A percentile compares a stretch with the other conserved stretches of the same genome.
Evolutionary conservation across 495 filamentous ascomycete genomes (phyloP).

Genomic region (Paragyromitra xinjiangensis): DNA sequence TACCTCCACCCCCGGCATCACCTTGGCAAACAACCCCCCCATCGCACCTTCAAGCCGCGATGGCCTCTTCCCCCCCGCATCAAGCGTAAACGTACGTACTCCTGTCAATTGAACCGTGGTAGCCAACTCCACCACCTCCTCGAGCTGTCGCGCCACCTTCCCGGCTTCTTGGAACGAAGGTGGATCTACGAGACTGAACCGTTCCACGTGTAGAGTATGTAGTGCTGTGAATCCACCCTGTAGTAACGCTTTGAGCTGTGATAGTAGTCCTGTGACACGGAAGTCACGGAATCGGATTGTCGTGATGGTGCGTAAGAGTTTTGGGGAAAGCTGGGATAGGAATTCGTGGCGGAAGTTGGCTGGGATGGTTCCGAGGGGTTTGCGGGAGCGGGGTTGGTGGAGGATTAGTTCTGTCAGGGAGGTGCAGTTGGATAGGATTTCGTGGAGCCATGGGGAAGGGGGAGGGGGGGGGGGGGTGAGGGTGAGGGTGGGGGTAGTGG

Average conservation of each 20-base stretch:
- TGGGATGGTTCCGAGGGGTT: neutral
- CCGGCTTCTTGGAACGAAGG: constrained; percentile 4
- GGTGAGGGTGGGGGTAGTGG: neutral
- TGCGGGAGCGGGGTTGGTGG: constrained; percentile 2
- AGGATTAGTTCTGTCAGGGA: neutral
- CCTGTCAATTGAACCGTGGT: too few relatives aligned
- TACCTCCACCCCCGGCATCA: neutral
- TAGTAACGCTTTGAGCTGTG: neutral
- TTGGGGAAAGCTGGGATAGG: neutral
- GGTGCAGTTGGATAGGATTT: neutral
- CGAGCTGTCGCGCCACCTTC: neutral
- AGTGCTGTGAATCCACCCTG: neutral
- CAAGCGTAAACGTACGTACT: neutral
- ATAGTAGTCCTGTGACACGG: neutral
- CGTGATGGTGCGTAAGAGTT: neutral
- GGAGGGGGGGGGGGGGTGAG: neutral
- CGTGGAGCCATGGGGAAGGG: neutral
- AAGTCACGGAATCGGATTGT: neutral
- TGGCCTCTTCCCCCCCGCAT: neutral
- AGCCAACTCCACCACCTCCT: neutral
- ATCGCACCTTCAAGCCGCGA: neutral
- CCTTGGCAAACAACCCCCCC: neutral
- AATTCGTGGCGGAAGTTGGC: neutral
- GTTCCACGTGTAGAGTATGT: neutral
- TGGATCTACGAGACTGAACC: neutral